A percentile compares a stretch with the other conserved stretches of the same genome.
Conservation (phyloP, 768 basidiomycete species). For the Hypsizygus marmoreus region DNA sequence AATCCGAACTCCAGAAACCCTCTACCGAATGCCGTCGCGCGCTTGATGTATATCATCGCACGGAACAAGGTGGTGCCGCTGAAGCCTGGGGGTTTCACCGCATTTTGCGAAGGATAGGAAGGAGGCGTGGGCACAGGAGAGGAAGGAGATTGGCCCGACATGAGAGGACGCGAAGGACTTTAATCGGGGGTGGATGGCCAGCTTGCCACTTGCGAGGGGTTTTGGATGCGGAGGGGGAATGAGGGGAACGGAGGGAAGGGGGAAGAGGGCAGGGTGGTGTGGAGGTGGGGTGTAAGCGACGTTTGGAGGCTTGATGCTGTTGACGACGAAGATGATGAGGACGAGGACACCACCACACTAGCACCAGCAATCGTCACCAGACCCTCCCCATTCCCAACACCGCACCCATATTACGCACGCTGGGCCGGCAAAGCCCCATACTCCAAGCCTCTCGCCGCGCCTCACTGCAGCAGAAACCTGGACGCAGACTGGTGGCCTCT, state of each 20-base stretch:
- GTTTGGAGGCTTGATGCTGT: not conserved
- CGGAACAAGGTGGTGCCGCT: conserved; percentile 54
- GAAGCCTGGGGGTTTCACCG: conserved; percentile 39
- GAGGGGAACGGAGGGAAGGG: not conserved
- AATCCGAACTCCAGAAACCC: no score
- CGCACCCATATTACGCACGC: not conserved
- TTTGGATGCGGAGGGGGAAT: not conserved
- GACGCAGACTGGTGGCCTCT: conserved; percentile 57
- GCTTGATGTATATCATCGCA: conserved; percentile 62
- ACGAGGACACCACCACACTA: not conserved
- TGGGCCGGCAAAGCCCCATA: conserved; percentile 20
- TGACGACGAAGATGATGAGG: not conserved
- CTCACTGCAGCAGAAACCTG: conserved; percentile 36
- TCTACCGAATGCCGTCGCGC: no score
- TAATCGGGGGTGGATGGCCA: conserved; percentile 41
- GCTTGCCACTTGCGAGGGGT: conserved; percentile 23
- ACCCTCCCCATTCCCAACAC: no score
- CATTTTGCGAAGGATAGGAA: conserved; percentile 33
- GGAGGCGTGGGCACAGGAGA: conserved; percentile 20
- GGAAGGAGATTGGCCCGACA: conserved; percentile 40
- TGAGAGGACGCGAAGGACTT: conserved; percentile 62
- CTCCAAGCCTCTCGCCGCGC: not conserved
- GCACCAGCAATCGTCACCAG: not conserved
- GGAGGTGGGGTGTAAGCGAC: not conserved
- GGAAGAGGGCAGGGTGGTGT: conserved; percentile 1